These are phyloP conservation scores for Porpolomopsis calyptriformis DNA, from an alignment of 768 basidiomycete genomes.

Conservation along the genomic window DNA sequence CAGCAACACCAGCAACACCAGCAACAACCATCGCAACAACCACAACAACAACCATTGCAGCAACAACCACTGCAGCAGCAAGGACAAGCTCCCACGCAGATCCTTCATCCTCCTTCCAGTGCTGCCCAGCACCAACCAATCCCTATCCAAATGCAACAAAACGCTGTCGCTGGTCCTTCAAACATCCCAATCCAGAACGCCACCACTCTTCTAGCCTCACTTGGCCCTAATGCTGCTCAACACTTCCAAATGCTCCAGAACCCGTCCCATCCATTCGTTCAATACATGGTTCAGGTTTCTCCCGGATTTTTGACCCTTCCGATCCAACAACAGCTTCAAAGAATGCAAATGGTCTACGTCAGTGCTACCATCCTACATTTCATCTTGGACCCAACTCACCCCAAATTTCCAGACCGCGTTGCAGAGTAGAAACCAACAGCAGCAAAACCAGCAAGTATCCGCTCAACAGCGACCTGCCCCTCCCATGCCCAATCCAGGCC, in stretches of 20 bases:
- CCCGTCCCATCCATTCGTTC: constrained; percentile 47
- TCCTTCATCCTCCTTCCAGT: constrained; percentile 30
- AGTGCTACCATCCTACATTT: constrained; percentile 9
- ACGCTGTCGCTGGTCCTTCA: constrained; percentile 7
- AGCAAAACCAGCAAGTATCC: constrained; percentile 12
- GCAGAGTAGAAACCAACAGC: constrained; percentile 14
- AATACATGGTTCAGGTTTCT: constrained; percentile 39
- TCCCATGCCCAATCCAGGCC: constrained; percentile 4
- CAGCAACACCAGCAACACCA: no score
- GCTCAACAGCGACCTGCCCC: constrained; percentile 7
- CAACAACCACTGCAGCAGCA: constrained; percentile 17
- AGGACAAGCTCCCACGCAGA: constrained; percentile 26
- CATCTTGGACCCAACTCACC: background rate
- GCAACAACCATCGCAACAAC: no score
- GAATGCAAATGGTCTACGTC: constrained; percentile 44
- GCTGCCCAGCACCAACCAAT: constrained; percentile 5
- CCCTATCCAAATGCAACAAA: constrained; percentile 11
- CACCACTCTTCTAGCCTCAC: constrained; percentile 3
- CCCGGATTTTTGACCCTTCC: constrained; percentile 47
- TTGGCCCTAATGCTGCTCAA: constrained; percentile 31
- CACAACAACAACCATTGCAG: constrained; percentile 16
- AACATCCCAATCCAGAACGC: constrained; percentile 7
- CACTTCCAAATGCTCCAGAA: constrained; percentile 40
- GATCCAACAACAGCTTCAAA: constrained; percentile 47
- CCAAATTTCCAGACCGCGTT: background rate